phyloP scores from a whole-genome alignment of 1,139 yeast genomes.

The Hyphopichia wangnamkhiaoensis region DNA sequence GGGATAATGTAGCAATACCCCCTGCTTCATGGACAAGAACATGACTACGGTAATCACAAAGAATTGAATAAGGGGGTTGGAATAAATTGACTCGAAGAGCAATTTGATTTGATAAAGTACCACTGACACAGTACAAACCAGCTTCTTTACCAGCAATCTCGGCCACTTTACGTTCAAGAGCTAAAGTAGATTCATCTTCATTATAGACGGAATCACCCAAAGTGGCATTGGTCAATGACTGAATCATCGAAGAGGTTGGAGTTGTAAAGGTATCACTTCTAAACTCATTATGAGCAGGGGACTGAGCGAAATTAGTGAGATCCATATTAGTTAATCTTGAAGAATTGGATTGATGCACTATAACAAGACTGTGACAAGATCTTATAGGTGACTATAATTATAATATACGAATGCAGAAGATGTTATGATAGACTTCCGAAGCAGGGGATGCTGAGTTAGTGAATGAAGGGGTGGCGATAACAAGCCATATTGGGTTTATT shows the following conservation, averaged over 20 bases:
- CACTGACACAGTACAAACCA: slow-evolving; percentile 45
- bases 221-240: slow-evolving; percentile 26
- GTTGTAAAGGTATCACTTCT: slow-evolving; percentile 51
- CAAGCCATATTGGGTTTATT: too few species aligned
- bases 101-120: slow-evolving; percentile 49
- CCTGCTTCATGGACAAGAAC: slow-evolving; percentile 46
- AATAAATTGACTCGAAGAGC: slow-evolving; percentile 40
- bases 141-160: slow-evolving; percentile 42
- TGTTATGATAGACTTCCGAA: too few species aligned
- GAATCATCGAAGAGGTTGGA: slow-evolving; percentile 43
- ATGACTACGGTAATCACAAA: slow-evolving; percentile 45
- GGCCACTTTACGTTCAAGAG: slow-evolving; percentile 37
- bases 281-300: slow-evolving; percentile 41
- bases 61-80: slow-evolving; percentile 47
- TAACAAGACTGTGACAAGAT: too few species aligned
- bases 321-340: slow-evolving; percentile 13
- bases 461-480: too few species aligned
- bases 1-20: slow-evolving; percentile 46
- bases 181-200: slow-evolving; percentile 39
- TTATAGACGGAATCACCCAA: slow-evolving; percentile 48
- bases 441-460: too few species aligned
- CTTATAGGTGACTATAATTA: too few species aligned
- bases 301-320: slow-evolving; percentile 18
- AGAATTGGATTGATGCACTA: background rate
- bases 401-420: too few species aligned